phyloP scores from a whole-genome alignment of 2,329 filamentous ascomycete species.

The Lachnellula hyalina region DNA sequence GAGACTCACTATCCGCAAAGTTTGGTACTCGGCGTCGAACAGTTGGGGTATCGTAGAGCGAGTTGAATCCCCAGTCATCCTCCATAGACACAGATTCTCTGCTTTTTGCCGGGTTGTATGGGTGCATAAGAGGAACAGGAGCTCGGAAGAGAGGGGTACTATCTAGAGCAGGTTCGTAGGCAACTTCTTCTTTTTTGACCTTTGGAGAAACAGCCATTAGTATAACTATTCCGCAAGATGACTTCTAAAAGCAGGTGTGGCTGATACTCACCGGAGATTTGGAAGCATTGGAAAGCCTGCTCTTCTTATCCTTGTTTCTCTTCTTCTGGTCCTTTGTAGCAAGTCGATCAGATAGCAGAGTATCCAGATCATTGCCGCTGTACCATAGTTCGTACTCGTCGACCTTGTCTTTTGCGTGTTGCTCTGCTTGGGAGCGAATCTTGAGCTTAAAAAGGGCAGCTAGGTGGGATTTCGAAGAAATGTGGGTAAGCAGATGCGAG shows the following conservation, averaged over 20 bases:
- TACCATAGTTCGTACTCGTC: conserved; percentile 77
- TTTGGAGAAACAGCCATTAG: background rate
- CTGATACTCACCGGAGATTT: conserved; percentile 11
- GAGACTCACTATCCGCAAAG: conserved; percentile 16
- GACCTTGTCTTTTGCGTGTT: conserved; percentile 56
- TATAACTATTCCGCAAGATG: background rate
- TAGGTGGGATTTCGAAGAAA: conserved; percentile 88
- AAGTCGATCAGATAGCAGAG: conserved; percentile 72
- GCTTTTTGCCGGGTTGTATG: conserved; percentile 18
- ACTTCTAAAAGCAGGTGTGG: background rate
- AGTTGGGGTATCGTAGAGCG: conserved; percentile 27
- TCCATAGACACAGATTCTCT: conserved; percentile 5
- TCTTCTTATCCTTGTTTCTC: conserved; percentile 29
- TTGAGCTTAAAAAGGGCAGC: conserved; percentile 78
- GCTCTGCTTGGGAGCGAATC: conserved; percentile 63
- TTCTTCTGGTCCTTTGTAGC: conserved; percentile 68
- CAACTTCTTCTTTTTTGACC: conserved; percentile 14
- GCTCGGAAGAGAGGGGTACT: conserved; percentile 24
- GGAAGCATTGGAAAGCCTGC: conserved; percentile 4
- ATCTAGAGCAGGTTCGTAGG: conserved; percentile 6
- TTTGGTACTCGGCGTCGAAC: conserved; percentile 22
- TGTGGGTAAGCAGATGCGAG: conserved; percentile 87
- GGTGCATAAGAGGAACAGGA: conserved; percentile 30
- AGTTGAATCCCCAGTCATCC: conserved; percentile 16
- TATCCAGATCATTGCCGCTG: conserved; percentile 61